phyloP scores from a whole-genome alignment of 176 grass and related monocot genomes.

The Carex parvula region DNA sequence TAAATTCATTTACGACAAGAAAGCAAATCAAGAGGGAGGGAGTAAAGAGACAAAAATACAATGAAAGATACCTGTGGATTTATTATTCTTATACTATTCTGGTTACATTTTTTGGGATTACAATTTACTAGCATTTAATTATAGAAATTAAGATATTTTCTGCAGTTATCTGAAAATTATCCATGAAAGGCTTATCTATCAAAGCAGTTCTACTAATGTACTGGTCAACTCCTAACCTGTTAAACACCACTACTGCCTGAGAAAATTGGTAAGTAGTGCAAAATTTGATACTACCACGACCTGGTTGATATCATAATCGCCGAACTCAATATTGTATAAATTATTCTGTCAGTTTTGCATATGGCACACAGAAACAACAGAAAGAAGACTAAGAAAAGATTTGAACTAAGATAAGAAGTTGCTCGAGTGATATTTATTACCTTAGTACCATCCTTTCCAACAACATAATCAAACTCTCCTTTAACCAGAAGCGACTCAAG shows the following conservation, averaged over 20 bases:
- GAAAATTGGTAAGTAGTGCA: neutral
- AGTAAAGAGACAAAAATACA: neutral
- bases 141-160: neutral
- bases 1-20: neutral
- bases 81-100: neutral
- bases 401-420: neutral
- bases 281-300: neutral
- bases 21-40: neutral
- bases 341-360: neutral
- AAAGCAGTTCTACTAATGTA: neutral
- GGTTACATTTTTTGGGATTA: neutral
- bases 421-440: conserved; percentile 27
- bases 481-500: conserved; percentile 72
- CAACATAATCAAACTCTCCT: conserved; percentile 56
- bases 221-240: too few species aligned
- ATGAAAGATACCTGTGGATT: neutral
- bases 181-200: neutral
- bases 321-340: neutral
- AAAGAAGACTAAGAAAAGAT: neutral
- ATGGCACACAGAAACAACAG: neutral
- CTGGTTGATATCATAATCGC: neutral
- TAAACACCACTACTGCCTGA: neutral
- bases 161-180: neutral
- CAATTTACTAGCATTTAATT: neutral
- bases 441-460: conserved; percentile 55